Evolutionary conservation across 164 flowering plant genomes (phyloP), one percentile per base, ranked within the genome.

Genomic region (Aristolochia californica): DNA sequence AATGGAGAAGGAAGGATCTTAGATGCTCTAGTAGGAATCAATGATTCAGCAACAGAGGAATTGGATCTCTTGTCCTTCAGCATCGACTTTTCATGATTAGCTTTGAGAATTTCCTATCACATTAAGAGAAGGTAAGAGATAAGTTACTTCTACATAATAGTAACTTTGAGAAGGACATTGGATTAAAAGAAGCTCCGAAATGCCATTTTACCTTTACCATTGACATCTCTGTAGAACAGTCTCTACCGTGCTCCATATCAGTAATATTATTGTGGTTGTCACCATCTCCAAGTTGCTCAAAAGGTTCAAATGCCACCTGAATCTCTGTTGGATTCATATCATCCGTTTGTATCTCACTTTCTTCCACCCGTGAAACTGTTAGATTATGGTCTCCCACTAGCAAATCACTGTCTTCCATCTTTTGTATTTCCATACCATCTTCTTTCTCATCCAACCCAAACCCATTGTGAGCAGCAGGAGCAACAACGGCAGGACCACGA

Each of bases 81-180:
- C 62, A 63, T 40, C 56, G 45, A 57, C 28, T 63, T 54, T 66
- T 68, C 70, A 4, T 53, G 58, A 60, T 52, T 56, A 45, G 51
- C 57, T 49, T 59, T 38, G 45, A 23, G 47, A 21, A n/a, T 64
- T 56, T 73, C 77, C 87, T 83, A 76, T 26, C 56, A 51, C 11
- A 66, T 20, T 22, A 24, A 14, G n/a, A 17, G 53, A 27, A 38
- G 28, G 56, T 43, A 28, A 66, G 45, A 30, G 53, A 16, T 26
- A 40, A 51, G 40, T 34, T 34, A 5, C 40, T n/a, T n/a, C n/a
- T n/a, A n/a, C n/a, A n/a, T n/a, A 34, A 34, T 34, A 9, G 10
- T 34, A 34, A 34, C 11, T 17, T 50, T 23, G 54, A 10, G 26
- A 40, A 15, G 15, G 14, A 51, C 5, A 22, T 28, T 24, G 48